Conservation (phyloP, 805 yeast genomes). For the Zygosaccharomyces pseudorouxii region DNA sequence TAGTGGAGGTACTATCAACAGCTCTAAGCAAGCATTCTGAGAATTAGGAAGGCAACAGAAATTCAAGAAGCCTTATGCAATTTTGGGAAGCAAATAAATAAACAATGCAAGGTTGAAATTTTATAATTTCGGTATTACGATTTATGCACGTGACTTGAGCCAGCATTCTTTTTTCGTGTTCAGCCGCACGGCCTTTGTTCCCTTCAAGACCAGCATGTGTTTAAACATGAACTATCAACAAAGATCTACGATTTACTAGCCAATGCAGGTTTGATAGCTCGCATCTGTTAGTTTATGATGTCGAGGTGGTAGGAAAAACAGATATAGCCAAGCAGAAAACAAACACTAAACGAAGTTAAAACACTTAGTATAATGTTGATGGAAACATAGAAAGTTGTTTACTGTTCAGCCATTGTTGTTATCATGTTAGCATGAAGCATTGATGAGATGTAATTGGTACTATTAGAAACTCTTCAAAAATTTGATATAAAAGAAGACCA, state of each 20-base stretch:
- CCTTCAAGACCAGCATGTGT: neutral
- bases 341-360: neutral
- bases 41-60: neutral
- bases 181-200: constrained; percentile 7
- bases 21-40: neutral
- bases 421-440: neutral
- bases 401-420: constrained; percentile 1
- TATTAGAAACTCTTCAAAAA: neutral
- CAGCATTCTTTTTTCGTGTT: constrained; percentile 8
- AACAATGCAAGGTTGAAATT: neutral
- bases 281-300: neutral
- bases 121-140: no score
- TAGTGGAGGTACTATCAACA: neutral
- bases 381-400: neutral
- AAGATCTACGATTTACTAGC: neutral
- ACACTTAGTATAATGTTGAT: neutral
- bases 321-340: constrained; percentile 2
- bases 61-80: no score
- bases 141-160: constrained; percentile 1
- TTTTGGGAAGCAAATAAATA: neutral
- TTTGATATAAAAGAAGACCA: neutral
- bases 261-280: neutral
- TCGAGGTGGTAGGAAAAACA: neutral
- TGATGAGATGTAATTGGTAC: neutral
- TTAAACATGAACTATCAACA: constrained; percentile 1